Evolutionary conservation across 2,329 filamentous ascomycete species (phyloP), one percentile per base, ranked within the genome.

Genomic region (Fusarium succisae): DNA sequence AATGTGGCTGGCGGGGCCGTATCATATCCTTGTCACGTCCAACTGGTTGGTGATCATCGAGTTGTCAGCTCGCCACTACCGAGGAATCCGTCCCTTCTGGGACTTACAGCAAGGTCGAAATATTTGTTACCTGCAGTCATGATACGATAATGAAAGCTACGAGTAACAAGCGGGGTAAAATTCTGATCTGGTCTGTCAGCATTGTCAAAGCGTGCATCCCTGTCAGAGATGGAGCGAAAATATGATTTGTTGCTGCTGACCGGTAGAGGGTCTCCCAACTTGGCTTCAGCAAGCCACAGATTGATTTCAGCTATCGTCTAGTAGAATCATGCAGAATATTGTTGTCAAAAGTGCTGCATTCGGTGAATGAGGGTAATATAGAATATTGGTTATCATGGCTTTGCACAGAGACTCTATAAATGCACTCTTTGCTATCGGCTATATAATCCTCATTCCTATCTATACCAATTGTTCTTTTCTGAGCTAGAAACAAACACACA

Each of bases 271-370:
- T n/a, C 6, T 32, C 15, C 28, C 5, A 2, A 50, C 1, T 18
- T n/a, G 5, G 47, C 4, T 26, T 37, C 48, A 53, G 48, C 48
- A 37, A 53, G 48, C 48, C 48, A 53, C 30, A 24, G 0, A 37
- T 20, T 15, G 3, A 35, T 24, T 2, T 20, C 30, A 53, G 30
- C 48, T 53, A 7, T 20, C 0, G 3, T 1, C 17, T 53, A 26
- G 30, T 20, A 32, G 8, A 15, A 20, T 5, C 0, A 11, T 37
- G 12, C 1, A 11, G n/a, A 20, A 11, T 9, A 11, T 11, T 7
- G 8, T 2, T 32, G 10, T 0, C 0, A 6, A n/a, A 30, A 50
- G 28, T 50, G 28, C 14, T 5, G 5, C 2, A 50, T 8, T n/a
- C 0, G 28, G 20, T 13, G 13, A 7, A n/a, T 30, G 10, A 50